These are phyloP conservation scores for Wickerhamomyces xylosicus DNA, from an alignment of 805 yeast species.

Conservation along the genomic window DNA sequence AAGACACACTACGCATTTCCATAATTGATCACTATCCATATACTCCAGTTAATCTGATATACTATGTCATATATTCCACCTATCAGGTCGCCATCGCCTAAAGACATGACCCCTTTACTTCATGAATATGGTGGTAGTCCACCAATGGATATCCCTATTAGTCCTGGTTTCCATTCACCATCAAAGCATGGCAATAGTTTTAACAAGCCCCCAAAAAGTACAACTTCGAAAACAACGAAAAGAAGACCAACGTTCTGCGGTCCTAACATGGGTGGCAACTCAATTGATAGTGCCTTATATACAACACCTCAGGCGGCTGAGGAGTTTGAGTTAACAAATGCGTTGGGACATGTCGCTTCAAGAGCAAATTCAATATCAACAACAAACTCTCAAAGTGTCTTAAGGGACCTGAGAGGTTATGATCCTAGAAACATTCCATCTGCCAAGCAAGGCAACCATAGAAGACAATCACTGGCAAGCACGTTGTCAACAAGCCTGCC, in stretches of 20 bases:
- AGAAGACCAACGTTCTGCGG: background rate
- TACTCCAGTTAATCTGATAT: too few species aligned
- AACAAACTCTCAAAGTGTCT: background rate
- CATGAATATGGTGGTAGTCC: background rate
- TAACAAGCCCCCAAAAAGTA: background rate
- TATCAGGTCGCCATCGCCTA: too few species aligned
- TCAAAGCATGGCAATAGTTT: background rate
- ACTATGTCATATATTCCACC: background rate
- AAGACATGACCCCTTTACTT: background rate
- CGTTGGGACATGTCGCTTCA: background rate
- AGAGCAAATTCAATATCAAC: background rate
- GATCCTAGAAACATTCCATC: constrained; percentile 4
- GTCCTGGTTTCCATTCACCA: background rate
- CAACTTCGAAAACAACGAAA: too few species aligned
- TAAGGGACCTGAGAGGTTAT: constrained; percentile 4
- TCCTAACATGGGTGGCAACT: background rate
- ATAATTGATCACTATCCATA: too few species aligned
- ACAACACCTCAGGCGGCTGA: background rate
- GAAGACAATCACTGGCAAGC: background rate
- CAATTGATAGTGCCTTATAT: background rate
- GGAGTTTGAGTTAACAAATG: background rate
- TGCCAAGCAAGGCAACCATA: constrained; percentile 1
- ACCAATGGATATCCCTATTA: background rate
- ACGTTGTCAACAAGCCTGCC: background rate
- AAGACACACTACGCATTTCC: too few species aligned